phyloP scores from a whole-genome alignment of 805 yeast genomes.

The Zygosaccharomyces bailii region DNA sequence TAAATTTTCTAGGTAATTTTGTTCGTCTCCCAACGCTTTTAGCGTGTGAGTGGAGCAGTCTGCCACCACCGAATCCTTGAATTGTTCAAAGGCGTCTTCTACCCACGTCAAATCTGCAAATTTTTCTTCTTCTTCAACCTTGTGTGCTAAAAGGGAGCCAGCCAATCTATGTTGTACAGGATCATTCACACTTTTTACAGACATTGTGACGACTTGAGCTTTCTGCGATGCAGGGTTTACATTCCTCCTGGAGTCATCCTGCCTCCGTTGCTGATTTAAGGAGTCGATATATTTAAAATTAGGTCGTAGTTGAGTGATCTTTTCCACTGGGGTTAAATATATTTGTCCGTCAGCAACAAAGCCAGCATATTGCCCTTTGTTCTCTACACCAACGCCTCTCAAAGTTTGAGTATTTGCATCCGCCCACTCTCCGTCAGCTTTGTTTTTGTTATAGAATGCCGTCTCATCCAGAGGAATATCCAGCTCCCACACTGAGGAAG shows the following conservation, averaged over 20 bases:
- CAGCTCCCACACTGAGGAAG: conserved; percentile 64
- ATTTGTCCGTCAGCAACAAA: conserved; percentile 47
- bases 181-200: conserved; percentile 59
- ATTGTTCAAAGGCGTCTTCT: conserved; percentile 38
- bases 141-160: conserved; percentile 66
- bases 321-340: conserved; percentile 60
- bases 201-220: conserved; percentile 70
- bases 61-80: conserved; percentile 24
- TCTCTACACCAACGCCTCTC: conserved; percentile 62
- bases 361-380: conserved; percentile 52
- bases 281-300: conserved; percentile 75
- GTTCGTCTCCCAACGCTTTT: conserved; percentile 24
- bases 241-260: conserved; percentile 42
- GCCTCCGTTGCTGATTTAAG: conserved; percentile 44
- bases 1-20: conserved; percentile 28
- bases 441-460: conserved; percentile 62
- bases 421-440: conserved; percentile 60
- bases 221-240: conserved; percentile 37
- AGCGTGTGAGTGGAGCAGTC: conserved; percentile 26
- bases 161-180: conserved; percentile 58
- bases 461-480: conserved; percentile 70
- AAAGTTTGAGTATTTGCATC: conserved; percentile 57
- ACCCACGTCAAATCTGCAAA: conserved; percentile 44
- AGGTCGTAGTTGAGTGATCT: conserved; percentile 77
- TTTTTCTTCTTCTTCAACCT: conserved; percentile 59